A percentile compares a stretch with the other conserved stretches of the same genome.
Conservation (phyloP, 2,329 filamentous ascomycete genomes). For the Beauveria pseudobassiana region DNA sequence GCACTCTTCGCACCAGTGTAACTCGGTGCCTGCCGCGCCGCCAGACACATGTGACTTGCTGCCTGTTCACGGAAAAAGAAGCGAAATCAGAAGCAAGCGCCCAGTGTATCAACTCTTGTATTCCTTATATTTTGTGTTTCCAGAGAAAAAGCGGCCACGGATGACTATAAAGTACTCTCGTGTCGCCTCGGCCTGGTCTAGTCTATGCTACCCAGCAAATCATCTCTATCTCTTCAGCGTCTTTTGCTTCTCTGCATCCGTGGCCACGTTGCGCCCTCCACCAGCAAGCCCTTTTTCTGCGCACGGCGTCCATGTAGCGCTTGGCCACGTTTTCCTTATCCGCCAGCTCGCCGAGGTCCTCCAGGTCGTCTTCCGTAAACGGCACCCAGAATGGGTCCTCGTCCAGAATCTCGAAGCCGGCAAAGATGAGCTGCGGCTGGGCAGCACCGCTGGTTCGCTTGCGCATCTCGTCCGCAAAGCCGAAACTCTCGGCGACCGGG, state of each 20-base stretch:
- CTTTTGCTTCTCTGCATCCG: slow-evolving; percentile 88
- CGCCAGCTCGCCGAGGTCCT: slow-evolving; percentile 89
- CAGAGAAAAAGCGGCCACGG: not conserved
- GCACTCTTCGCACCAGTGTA: not conserved
- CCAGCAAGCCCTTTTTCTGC: slow-evolving; percentile 81
- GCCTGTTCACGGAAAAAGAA: not conserved
- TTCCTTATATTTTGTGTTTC: not conserved
- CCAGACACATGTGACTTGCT: not conserved
- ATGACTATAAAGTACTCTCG: not conserved
- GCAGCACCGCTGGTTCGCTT: slow-evolving; percentile 88
- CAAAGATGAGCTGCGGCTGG: slow-evolving; percentile 86
- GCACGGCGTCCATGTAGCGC: slow-evolving; percentile 86
- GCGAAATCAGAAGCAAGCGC: not conserved
- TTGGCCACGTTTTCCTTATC: slow-evolving; percentile 95
- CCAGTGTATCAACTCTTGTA: not conserved
- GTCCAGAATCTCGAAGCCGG: slow-evolving; percentile 86
- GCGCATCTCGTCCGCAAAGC: slow-evolving; percentile 92
- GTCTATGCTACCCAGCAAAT: not conserved
- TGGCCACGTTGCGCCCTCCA: slow-evolving; percentile 71
- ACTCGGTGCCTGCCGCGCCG: not conserved
- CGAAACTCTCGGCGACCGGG: slow-evolving; percentile 91
- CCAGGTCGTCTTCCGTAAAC: slow-evolving; percentile 89
- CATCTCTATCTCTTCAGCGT: slow-evolving; percentile 50
- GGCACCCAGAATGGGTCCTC: slow-evolving; percentile 98
- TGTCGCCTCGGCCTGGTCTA: not conserved